phyloP scores from a whole-genome alignment of 768 basidiomycete species.

The Dioszegia aurantiaca region DNA sequence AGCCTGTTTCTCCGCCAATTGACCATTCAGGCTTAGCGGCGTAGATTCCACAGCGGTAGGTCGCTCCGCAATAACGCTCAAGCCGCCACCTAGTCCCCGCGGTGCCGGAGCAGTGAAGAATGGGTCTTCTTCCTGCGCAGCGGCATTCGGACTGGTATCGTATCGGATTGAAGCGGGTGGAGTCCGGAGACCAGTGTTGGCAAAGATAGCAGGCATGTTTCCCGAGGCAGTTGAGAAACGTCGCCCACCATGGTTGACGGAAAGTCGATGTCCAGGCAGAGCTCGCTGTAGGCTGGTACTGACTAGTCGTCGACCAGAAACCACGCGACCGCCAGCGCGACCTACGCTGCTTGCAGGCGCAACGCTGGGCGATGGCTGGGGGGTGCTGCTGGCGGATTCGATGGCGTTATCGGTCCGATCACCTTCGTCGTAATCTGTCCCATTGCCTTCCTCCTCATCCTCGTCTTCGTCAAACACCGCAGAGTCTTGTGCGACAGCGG shows the following conservation, averaged over 20 bases:
- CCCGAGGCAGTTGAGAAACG: slow-evolving; percentile 46
- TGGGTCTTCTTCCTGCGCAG: slow-evolving; percentile 30
- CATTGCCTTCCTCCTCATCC: slow-evolving; percentile 59
- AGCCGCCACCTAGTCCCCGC: slow-evolving; percentile 18
- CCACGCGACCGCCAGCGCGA: neutral
- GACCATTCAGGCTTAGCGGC: slow-evolving; percentile 18
- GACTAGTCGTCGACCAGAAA: slow-evolving; percentile 19
- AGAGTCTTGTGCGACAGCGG: slow-evolving; percentile 87
- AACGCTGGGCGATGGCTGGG: slow-evolving; percentile 27
- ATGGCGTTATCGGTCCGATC: slow-evolving; percentile 7
- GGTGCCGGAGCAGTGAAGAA: slow-evolving; percentile 31
- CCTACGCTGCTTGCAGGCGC: slow-evolving; percentile 9
- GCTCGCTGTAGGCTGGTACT: slow-evolving; percentile 21
- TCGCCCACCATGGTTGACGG: slow-evolving; percentile 34
- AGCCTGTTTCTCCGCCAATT: slow-evolving; percentile 55
- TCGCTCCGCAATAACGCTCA: slow-evolving; percentile 45
- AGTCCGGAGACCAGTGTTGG: slow-evolving; percentile 59
- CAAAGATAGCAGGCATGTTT: slow-evolving; percentile 71
- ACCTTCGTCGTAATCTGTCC: slow-evolving; percentile 44
- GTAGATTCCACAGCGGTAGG: slow-evolving; percentile 15
- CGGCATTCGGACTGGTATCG: slow-evolving; percentile 25
- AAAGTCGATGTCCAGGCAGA: slow-evolving; percentile 33
- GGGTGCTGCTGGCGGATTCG: slow-evolving; percentile 2
- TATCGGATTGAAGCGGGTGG: slow-evolving; percentile 19
- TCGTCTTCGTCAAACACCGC: slow-evolving; percentile 63